phyloP scores from a whole-genome alignment of 176 grass and related monocot species.

The Oryza glumipatula region DNA sequence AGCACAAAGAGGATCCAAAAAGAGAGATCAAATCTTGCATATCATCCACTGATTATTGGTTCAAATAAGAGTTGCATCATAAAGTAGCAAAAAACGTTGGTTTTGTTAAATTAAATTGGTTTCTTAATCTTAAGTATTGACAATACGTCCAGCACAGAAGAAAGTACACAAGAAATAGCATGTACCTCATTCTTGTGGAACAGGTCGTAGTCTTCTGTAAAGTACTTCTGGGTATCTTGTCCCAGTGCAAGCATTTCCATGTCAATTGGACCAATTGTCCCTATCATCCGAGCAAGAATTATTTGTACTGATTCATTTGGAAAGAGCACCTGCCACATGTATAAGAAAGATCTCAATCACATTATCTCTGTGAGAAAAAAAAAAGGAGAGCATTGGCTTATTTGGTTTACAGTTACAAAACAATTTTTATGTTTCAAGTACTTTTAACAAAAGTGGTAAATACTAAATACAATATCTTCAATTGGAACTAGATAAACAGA shows the following conservation, averaged over 20 bases:
- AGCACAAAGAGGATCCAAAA: neutral
- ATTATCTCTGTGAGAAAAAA: slow-evolving; percentile 33
- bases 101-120: neutral
- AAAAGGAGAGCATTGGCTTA: neutral
- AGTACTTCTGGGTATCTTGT: slow-evolving; percentile 79
- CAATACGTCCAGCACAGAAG: slow-evolving; percentile 17
- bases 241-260: slow-evolving; percentile 84
- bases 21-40: neutral
- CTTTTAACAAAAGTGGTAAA: slow-evolving; percentile 23
- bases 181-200: slow-evolving; percentile 87
- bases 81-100: slow-evolving; percentile 2
- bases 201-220: slow-evolving; percentile 83
- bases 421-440: slow-evolving; percentile 8
- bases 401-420: neutral
- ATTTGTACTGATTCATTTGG: slow-evolving; percentile 83
- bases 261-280: slow-evolving; percentile 89
- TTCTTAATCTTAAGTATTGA: neutral
- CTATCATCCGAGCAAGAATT: slow-evolving; percentile 96
- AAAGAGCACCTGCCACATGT: slow-evolving; percentile 84
- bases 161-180: slow-evolving; percentile 20
- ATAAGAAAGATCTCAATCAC: slow-evolving; percentile 24
- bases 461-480: slow-evolving; percentile 1
- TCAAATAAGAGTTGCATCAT: neutral
- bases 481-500: slow-evolving; percentile 2
- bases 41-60: neutral